Base-by-base conservation (phyloP, 2,329 filamentous ascomycete genomes). In the Neofusicoccum umdonicola region DNA sequence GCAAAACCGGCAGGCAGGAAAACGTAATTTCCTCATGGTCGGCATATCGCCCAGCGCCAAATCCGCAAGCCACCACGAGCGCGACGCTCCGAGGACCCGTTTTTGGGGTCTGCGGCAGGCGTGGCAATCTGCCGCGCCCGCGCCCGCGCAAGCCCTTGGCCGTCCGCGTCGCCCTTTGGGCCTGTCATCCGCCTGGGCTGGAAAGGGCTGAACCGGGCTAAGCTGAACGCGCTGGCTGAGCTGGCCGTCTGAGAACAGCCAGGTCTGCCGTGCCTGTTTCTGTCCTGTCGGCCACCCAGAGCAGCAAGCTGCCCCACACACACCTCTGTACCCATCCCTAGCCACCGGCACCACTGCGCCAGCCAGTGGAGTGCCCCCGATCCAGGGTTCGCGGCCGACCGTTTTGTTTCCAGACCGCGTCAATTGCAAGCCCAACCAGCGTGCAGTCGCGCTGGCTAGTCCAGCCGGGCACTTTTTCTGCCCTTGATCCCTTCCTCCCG, bases 321-420 rank as follows among this genome's bases (percentile, higher is more conserved):
- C 54, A 45, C 54, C 19, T 42, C 51, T 12, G 11, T 34, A 34
- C 12, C 52, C 52, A 57, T 39, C n/a, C 39, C 13, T 22, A 27
- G n/a, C 39, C 39, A 57, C 35, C 52, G 17, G 15, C 37, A 19
- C 52, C 41, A 41, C 19, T 56, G 39, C 54, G 13, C 47, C 41
- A 47, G 42, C 56, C 56, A 60, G 41, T 60, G 41, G 19, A 15
- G 37, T 57, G n/a, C 42, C 41, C 42, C 56, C 31, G 39, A 45
- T 45, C 42, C 56, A 60, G 27, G 56, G 56, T 47, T 60, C 56
- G n/a, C 42, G 41, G 54, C 56, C 56, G 42, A 60, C 56, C 56
- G 56, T 60, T 60, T 60, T n/a, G 56, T 45, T 60, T 57, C 52
- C 52, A 57, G 52, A 57, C 52, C 52, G 52, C 19, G 39, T 37